Evolutionary conservation across 306 rosid species (phyloP).

Genomic region (Elaeagnus macrophylla): DNA sequence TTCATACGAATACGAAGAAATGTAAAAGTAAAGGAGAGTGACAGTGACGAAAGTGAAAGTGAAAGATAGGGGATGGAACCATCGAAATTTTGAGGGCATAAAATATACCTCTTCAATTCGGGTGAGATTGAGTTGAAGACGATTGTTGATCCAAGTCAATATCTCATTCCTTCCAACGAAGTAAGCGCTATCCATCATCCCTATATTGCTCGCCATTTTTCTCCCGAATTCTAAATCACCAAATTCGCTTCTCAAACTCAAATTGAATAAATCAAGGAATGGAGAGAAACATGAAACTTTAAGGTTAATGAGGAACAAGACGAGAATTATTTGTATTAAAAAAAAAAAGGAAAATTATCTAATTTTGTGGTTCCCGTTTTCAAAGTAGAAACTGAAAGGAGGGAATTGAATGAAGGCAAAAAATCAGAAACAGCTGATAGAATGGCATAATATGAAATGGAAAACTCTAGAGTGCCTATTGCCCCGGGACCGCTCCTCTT

Average conservation of each 20-base stretch:
- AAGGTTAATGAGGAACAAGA: too few relatives aligned
- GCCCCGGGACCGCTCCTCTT: too few relatives aligned
- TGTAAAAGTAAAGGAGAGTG: not conserved
- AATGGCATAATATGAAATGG: too few relatives aligned
- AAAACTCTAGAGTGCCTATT: too few relatives aligned
- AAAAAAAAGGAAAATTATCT: too few relatives aligned
- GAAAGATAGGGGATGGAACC: not conserved
- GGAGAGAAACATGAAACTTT: too few relatives aligned
- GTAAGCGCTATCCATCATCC: slow-evolving; percentile 91
- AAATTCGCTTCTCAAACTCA: slow-evolving; percentile 4
- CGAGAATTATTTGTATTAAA: too few relatives aligned
- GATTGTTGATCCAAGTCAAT: slow-evolving; percentile 80
- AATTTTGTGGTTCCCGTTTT: too few relatives aligned
- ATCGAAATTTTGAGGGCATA: not conserved
- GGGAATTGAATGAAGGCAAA: too few relatives aligned
- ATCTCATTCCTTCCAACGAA: slow-evolving; percentile 95
- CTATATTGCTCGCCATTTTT: slow-evolving; percentile 75
- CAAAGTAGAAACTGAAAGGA: too few relatives aligned
- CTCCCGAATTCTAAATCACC: slow-evolving; percentile 14
- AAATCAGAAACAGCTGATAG: too few relatives aligned
- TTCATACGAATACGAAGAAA: too few relatives aligned
- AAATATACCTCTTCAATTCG: slow-evolving; percentile 74
- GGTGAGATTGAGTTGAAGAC: slow-evolving; percentile 78
- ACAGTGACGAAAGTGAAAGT: not conserved
- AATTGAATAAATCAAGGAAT: not conserved